Base-by-base conservation (phyloP, 768 basidiomycete species). In the Agaricus subrufescens region DNA sequence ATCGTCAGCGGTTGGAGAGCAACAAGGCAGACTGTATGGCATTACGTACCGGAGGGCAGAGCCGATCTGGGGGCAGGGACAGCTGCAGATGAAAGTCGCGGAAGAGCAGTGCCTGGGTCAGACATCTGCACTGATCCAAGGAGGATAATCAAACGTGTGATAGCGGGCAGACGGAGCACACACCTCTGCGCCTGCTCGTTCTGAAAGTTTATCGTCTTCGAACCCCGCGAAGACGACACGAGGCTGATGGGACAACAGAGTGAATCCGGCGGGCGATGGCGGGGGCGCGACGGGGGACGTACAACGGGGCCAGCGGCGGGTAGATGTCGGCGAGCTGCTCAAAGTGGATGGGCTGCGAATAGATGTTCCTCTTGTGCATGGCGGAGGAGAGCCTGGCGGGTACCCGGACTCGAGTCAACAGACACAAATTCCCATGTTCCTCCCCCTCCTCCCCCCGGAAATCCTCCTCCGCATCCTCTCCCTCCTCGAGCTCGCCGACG, bases 11-110 rank as follows among this genome's bases (percentile, higher is more conserved):
- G 9, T 47, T 31, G 3, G 39, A 25, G 8, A 11, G 26, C 3
- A 45, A 11, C 26, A 34, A 48, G 50, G 46, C 9, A 25, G 25
- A 15, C 23, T 31, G 50, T n/a, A 46, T 60, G 8, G 34, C n/a
- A 56, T 58, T 56, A 67, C 84, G 56, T 65, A 96, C 94, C 0
- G 94, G 89, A 31, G 95, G 95, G 69, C 94, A 96, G 5, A 97
- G 71, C 53, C 94, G 74, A 69, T 92, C 80, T 2, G 74, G 66
- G 1, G 89, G 89, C 11, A 97, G 69, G 3, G 71, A 61, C 0
- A 95, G 62, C 31, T 71, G 71, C 34, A 96, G 63, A 1, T 74
- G 69, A 65, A 94, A 96, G 70, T 95, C 91, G 29, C 84, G 77
- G 59, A 77, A 72, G 30, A 96, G 76, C 25, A 98, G 75, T 0